Base-by-base conservation (phyloP, 192 early-diverging fungal species). In the Coemansia furcata region DNA sequence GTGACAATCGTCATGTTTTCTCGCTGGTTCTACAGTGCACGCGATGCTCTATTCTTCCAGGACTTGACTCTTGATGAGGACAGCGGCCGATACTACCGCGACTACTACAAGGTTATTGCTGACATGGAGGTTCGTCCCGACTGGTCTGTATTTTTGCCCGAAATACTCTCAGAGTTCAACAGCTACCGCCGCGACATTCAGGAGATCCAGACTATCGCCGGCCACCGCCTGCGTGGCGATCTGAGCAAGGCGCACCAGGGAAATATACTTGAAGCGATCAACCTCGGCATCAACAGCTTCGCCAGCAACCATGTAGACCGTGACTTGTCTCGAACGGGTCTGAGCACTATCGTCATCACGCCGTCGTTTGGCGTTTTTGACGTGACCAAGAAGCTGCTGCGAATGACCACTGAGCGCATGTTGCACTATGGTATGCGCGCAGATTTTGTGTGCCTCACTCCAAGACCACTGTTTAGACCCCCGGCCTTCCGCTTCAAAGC, bases 361-460 rank as follows among this genome's bases (percentile, higher is more conserved):
- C 92, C 96, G 8, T 92, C 94, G 10, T 85, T 92, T 10, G 96
- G 97, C 1, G 86, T 92, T 39, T 98, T 96, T 77, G 88, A 94
- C 47, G 95, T 94, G 42, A 85, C 90, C 67, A 94, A 95, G 67
- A 85, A 84, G 50, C 75, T 97, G 17, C 75, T 94, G 15, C 85
- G 97, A n/a, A 72, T 99, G 68, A 99, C 95, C 5, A 93, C 94
- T 3, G 93, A 98, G 79, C 86, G 97, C 23, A 95, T 97, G 93
- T 88, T 93, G 19, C 92, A 94, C 73, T 89, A 91, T 73, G 95
- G 95, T 17, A 88, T 97, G 42, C 91, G 91, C 1, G 80, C 96
- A 36, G 97, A 99, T 80, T 72, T 99, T 23, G 92, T 99, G 23
- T 96, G 95, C 57, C 82, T 99, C 5, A 90, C 92, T 11, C 89